Evolutionary conservation across 2,329 filamentous ascomycete species (phyloP).

Genomic region (Xylariaceae sp.): DNA sequence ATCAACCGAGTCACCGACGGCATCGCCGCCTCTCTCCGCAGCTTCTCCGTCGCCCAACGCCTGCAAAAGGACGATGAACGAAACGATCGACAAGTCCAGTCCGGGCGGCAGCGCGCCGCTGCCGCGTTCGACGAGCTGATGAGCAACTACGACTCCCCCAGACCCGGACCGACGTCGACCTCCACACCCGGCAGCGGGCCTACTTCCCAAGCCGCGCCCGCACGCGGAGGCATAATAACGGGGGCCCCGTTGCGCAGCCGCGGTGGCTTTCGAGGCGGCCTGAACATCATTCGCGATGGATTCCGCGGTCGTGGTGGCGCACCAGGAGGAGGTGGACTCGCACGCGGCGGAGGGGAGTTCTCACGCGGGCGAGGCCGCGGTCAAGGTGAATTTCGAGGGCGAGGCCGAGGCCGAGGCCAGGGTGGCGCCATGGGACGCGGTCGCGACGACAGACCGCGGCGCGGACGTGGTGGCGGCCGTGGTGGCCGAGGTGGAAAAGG

Average conservation of each 20-base stretch:
- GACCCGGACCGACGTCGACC: no score
- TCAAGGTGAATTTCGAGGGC: not conserved
- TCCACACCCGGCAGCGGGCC: no score
- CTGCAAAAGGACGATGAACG: slow-evolving; percentile 3
- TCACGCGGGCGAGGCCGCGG: not conserved
- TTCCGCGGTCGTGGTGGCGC: slow-evolving; percentile 16
- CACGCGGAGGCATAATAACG: not conserved
- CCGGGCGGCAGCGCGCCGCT: slow-evolving; percentile 18
- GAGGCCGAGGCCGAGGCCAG: slow-evolving; percentile 1
- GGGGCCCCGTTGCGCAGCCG: no score
- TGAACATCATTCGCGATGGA: slow-evolving; percentile 17
- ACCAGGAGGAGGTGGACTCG: not conserved
- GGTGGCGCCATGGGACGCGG: not conserved
- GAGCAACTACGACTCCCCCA: not conserved
- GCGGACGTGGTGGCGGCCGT: not conserved
- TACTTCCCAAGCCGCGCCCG: not conserved
- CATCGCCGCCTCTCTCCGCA: slow-evolving; percentile 25
- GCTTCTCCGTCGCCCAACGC: slow-evolving; percentile 26
- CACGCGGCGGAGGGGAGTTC: slow-evolving; percentile 9
- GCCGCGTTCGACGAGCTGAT: slow-evolving; percentile 2
- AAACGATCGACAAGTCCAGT: not conserved
- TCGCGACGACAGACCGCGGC: not conserved
- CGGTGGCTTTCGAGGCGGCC: not conserved
- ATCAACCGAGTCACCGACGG: slow-evolving; percentile 24
- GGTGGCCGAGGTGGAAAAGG: not conserved